Evolutionary conservation across 495 filamentous ascomycete genomes (phyloP), one percentile per base, ranked within the genome.

Genomic region (Penicillium simplicissimum): DNA sequence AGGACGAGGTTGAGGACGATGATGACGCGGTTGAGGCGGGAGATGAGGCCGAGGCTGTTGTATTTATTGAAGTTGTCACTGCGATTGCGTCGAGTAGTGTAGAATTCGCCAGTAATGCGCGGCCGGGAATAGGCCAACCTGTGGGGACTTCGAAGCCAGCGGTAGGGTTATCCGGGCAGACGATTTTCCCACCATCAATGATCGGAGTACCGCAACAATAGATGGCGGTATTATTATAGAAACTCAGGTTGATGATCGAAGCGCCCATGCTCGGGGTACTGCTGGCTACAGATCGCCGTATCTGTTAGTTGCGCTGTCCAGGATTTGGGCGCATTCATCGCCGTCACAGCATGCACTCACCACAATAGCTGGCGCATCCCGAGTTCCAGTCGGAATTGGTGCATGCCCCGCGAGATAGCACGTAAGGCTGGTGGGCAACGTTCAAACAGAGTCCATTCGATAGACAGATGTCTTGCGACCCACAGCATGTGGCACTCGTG

Each of bases 171-270:
- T 55, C 36, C 4, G 53, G 53, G 36, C 53, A 55, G 53, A 55
- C 36, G 21, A 55, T 55, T 19, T 25, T 49, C 19, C 17, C 36
- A 25, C 36, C 53, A 17, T 42, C 35, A 19, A 34, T 55, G 53
- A 55, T 25, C 4, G 53, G 53, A 11, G 53, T 55, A 17, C 53
- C 53, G 36, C 53, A 55, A 34, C 53, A 55, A 15, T 55, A 55
- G 8, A n/a, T 31, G 6, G 53, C 53, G 14, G 53, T 55, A 4
- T 31, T 10, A 31, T 55, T 55, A 10, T 43, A 31, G 36, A 36
- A 55, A n/a, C 8, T 37, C 31, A 55, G 36, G 53, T 55, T 55
- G 53, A 55, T 55, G 9, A 55, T 37, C 17, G 53, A 55, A 17
- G 53, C 36, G 21, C 53, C 53, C 35, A 21, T 37, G 53, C 14